A percentile compares a stretch with the other conserved stretches of the same genome.
Evolutionary conservation across 768 basidiomycete species (phyloP).

Genomic region (Lentinula guzmanii): DNA sequence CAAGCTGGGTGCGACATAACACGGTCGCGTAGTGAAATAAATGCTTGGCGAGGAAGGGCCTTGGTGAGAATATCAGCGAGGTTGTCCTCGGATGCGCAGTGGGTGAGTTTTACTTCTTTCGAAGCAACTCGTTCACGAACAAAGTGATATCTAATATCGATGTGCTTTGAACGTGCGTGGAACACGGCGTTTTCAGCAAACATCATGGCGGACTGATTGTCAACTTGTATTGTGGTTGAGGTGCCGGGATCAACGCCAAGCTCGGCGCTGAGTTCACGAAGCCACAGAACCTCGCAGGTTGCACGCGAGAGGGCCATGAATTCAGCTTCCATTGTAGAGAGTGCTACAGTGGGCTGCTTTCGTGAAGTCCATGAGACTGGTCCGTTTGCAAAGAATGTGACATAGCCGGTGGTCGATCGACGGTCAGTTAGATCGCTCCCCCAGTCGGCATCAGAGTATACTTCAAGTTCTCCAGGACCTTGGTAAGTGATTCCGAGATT

Average conservation of each 20-base stretch:
- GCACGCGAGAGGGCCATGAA: slow-evolving; percentile 26
- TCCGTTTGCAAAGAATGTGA: slow-evolving; percentile 24
- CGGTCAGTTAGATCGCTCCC: slow-evolving; percentile 15
- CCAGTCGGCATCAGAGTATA: slow-evolving; percentile 22
- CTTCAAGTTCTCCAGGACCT: not conserved
- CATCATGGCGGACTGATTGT: slow-evolving; percentile 24
- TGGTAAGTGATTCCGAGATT: slow-evolving; percentile 11
- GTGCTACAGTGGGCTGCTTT: slow-evolving; percentile 30
- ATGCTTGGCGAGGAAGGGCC: slow-evolving; percentile 4
- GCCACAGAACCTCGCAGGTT: slow-evolving; percentile 29
- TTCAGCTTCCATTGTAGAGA: slow-evolving; percentile 38
- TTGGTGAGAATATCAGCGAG: slow-evolving; percentile 22
- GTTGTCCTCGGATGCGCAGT: slow-evolving; percentile 12
- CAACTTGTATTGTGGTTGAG: slow-evolving; percentile 14
- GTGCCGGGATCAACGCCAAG: not conserved
- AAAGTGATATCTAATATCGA: slow-evolving; percentile 24
- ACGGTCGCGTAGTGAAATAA: too few species aligned
- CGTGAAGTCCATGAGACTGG: slow-evolving; percentile 33
- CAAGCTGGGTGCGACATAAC: too few species aligned
- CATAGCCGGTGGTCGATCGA: slow-evolving; percentile 25
- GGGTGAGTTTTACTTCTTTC: not conserved
- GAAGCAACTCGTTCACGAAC: slow-evolving; percentile 17
- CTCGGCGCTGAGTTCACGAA: slow-evolving; percentile 15
- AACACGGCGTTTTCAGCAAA: slow-evolving; percentile 15
- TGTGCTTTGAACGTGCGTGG: slow-evolving; percentile 25